Conservation (phyloP, 768 basidiomycete species). For the Mycena chlorophos region DNA sequence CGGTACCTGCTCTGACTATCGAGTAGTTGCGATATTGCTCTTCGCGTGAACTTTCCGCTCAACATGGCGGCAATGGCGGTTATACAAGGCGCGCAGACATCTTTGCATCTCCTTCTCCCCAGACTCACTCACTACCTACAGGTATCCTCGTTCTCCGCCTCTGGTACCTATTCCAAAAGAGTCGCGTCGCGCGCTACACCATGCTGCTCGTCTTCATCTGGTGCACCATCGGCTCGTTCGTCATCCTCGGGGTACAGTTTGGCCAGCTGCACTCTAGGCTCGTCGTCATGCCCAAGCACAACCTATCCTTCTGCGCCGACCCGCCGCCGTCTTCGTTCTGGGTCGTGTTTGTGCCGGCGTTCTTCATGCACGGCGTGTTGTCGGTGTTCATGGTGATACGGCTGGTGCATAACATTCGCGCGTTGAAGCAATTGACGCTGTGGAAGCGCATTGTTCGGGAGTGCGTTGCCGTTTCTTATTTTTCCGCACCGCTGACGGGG, state of each 20-base stretch:
- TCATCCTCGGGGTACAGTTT: slow-evolving; percentile 6
- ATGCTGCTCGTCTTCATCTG: slow-evolving; percentile 11
- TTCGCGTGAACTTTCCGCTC: slow-evolving; percentile 20
- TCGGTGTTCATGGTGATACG: slow-evolving; percentile 19
- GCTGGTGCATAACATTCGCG: slow-evolving; percentile 16
- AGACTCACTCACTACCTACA: not conserved
- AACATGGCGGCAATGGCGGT: slow-evolving; percentile 16
- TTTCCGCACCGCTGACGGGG: not conserved
- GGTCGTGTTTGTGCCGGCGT: slow-evolving; percentile 21
- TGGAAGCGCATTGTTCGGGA: slow-evolving; percentile 16
- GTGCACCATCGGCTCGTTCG: slow-evolving; percentile 14
- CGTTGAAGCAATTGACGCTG: slow-evolving; percentile 11
- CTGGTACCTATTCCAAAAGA: slow-evolving; percentile 19
- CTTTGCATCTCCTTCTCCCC: not conserved
- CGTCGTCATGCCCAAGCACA: slow-evolving; percentile 15
- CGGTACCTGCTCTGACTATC: slow-evolving; percentile 18
- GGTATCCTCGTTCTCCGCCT: slow-evolving; percentile 20
- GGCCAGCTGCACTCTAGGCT: slow-evolving; percentile 12
- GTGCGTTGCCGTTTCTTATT: not conserved
- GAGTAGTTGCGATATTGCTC: slow-evolving; percentile 21
- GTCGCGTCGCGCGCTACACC: slow-evolving; percentile 9
- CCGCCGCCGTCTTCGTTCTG: slow-evolving; percentile 18
- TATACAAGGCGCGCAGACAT: slow-evolving; percentile 18
- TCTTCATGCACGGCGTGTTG: slow-evolving; percentile 18
- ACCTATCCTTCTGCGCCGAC: slow-evolving; percentile 18